phyloP scores from a whole-genome alignment of 1,139 yeast species.

The Kurtzmaniella quercitrusa region DNA sequence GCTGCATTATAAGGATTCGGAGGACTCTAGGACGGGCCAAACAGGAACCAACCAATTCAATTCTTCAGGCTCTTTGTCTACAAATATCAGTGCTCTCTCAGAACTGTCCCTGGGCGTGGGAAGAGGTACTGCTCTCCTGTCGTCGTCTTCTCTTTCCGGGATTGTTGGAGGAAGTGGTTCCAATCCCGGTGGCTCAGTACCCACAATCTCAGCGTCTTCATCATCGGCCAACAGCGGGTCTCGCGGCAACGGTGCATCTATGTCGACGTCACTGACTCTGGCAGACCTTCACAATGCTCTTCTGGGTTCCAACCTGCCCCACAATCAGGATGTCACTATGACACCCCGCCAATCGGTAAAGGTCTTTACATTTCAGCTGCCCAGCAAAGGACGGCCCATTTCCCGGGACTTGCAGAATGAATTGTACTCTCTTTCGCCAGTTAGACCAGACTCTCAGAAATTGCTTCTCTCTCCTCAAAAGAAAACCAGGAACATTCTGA shows the following conservation, averaged over 20 bases:
- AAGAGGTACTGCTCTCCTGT: slow-evolving; percentile 5
- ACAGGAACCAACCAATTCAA: neutral
- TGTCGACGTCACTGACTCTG: slow-evolving; percentile 1
- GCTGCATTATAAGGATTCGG: slow-evolving; percentile 9
- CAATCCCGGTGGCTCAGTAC: neutral
- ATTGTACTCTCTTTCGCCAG: slow-evolving; percentile 79
- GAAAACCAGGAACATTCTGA: slow-evolving; percentile 70
- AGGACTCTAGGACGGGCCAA: slow-evolving; percentile 2
- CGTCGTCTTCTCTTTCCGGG: slow-evolving; percentile 21
- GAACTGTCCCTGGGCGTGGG: slow-evolving; percentile 1
- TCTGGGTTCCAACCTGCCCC: slow-evolving; percentile 4
- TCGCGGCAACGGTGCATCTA: neutral
- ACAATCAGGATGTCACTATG: slow-evolving; percentile 22
- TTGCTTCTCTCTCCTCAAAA: slow-evolving; percentile 77
- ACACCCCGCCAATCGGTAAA: slow-evolving; percentile 60
- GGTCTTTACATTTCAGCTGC: slow-evolving; percentile 68
- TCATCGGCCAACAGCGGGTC: neutral
- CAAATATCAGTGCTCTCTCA: neutral
- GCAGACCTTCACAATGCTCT: neutral
- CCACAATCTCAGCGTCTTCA: slow-evolving; percentile 1
- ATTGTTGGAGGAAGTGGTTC: slow-evolving; percentile 7
- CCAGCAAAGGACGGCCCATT: slow-evolving; percentile 56
- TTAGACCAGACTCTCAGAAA: slow-evolving; percentile 81
- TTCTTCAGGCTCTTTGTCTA: neutral
- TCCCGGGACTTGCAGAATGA: slow-evolving; percentile 64